A percentile compares a stretch with the other conserved stretches of the same genome.
These are phyloP conservation scores for Helicocarpus griseus DNA, from an alignment of 2,329 filamentous ascomycete genomes.

Conservation along the genomic window DNA sequence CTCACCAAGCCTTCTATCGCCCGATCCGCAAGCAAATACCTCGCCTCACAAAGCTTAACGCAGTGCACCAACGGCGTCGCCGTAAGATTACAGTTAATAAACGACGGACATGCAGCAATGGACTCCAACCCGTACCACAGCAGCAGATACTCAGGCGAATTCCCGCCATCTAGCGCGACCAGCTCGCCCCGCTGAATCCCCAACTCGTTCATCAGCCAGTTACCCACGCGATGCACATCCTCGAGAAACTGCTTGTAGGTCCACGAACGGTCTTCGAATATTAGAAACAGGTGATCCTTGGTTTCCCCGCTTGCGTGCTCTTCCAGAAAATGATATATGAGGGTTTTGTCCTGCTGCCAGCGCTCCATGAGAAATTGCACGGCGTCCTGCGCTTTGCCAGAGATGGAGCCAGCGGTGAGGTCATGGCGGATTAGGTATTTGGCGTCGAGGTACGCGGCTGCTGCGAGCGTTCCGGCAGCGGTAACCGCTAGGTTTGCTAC, in stretches of 20 bases:
- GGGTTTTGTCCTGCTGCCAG: constrained; percentile 4
- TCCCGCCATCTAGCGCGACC: constrained; percentile 40
- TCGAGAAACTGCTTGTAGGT: constrained; percentile 2
- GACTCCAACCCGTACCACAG: constrained; percentile 36
- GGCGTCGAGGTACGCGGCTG: constrained; percentile 2
- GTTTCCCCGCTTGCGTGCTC: neutral
- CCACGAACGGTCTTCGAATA: constrained; percentile 3
- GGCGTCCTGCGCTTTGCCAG: neutral
- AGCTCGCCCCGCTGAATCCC: constrained; percentile 22
- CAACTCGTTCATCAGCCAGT: constrained; percentile 3
- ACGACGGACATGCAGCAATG: constrained; percentile 35
- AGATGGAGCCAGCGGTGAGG: neutral
- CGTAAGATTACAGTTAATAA: constrained; percentile 40
- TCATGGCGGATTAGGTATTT: constrained; percentile 2
- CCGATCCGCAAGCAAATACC: neutral
- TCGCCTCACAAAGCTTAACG: neutral
- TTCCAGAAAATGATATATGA: constrained; percentile 2
- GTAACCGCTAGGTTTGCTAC: neutral
- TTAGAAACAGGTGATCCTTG: neutral
- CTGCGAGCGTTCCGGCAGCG: neutral
- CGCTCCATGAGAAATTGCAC: neutral
- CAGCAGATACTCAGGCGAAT: constrained; percentile 42
- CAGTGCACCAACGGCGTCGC: constrained; percentile 22
- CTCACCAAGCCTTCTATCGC: constrained; percentile 37
- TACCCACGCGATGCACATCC: neutral